Conservation (phyloP, 257 asterid species). For the Solanum bukasovii region DNA sequence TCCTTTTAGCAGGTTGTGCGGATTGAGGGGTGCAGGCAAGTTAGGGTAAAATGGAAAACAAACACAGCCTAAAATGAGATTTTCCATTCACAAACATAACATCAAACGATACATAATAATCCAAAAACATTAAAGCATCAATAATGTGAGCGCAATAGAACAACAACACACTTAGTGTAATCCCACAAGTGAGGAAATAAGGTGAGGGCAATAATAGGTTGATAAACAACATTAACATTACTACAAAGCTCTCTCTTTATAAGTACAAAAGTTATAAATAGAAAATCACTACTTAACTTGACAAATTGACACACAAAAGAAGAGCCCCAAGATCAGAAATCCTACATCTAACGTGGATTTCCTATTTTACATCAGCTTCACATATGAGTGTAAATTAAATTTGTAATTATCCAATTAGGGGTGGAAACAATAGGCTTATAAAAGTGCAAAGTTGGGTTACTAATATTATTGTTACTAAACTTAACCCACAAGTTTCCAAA, state of each 20-base stretch:
- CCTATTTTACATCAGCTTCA: neutral
- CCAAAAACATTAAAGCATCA: neutral
- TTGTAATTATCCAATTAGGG: neutral
- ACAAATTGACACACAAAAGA: neutral
- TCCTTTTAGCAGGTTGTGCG: neutral
- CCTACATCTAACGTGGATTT: neutral
- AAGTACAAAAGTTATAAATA: neutral
- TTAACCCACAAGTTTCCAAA: conserved; percentile 7
- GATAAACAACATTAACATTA: neutral
- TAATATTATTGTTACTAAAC: neutral
- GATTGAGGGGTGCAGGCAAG: neutral
- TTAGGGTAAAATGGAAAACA: neutral
- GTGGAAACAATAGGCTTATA: neutral
- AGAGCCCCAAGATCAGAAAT: neutral
- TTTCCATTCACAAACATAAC: neutral
- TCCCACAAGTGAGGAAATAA: neutral
- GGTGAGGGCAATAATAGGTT: neutral
- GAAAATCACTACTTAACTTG: neutral
- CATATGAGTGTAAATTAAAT: neutral
- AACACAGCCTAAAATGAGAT: neutral
- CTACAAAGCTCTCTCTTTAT: neutral
- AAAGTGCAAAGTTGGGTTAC: neutral
- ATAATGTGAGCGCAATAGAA: neutral
- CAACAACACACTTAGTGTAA: neutral
- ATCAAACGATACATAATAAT: neutral